A percentile compares a stretch with the other conserved stretches of the same genome.
Evolutionary conservation across 1,139 yeast species (phyloP).

Genomic region (Geotrichum klebahnii): DNA sequence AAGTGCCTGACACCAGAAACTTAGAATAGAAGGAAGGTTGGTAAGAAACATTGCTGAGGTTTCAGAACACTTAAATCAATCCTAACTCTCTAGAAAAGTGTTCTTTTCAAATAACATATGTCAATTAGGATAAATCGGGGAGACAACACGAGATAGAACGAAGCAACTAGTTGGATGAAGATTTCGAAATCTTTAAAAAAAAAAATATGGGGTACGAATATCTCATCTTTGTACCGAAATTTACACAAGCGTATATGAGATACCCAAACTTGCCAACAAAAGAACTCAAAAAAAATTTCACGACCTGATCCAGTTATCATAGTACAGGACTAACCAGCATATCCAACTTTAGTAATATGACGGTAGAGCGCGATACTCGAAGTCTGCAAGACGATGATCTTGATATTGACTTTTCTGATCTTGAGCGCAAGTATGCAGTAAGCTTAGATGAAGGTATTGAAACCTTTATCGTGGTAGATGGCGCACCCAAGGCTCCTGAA

Average conservation of each 20-base stretch:
- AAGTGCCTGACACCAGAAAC: background rate
- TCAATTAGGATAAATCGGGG: too few relatives aligned
- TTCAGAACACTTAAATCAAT: too few relatives aligned
- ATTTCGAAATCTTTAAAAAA: too few relatives aligned
- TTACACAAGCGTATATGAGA: background rate
- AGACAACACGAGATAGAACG: too few relatives aligned
- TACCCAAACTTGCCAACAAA: background rate
- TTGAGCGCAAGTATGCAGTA: slow-evolving; percentile 71
- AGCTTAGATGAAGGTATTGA: slow-evolving; percentile 63
- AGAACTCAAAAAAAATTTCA: slow-evolving; percentile 2
- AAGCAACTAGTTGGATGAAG: too few relatives aligned
- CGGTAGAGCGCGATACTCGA: slow-evolving; percentile 17
- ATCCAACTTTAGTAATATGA: slow-evolving; percentile 1
- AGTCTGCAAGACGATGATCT: slow-evolving; percentile 19
- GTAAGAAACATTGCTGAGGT: too few relatives aligned
- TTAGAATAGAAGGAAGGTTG: too few relatives aligned
- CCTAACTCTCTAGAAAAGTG: too few relatives aligned
- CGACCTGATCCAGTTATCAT: slow-evolving; percentile 5
- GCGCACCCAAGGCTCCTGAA: slow-evolving; percentile 93
- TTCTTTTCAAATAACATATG: too few relatives aligned
- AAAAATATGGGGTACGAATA: too few relatives aligned
- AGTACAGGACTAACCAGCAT: background rate
- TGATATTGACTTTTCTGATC: slow-evolving; percentile 73
- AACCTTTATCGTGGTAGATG: slow-evolving; percentile 82
- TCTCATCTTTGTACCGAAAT: background rate